Evolutionary conservation across 2,329 filamentous ascomycete genomes (phyloP), one percentile per base, ranked within the genome.

Genomic region (Kalaharituber pfeilii): DNA sequence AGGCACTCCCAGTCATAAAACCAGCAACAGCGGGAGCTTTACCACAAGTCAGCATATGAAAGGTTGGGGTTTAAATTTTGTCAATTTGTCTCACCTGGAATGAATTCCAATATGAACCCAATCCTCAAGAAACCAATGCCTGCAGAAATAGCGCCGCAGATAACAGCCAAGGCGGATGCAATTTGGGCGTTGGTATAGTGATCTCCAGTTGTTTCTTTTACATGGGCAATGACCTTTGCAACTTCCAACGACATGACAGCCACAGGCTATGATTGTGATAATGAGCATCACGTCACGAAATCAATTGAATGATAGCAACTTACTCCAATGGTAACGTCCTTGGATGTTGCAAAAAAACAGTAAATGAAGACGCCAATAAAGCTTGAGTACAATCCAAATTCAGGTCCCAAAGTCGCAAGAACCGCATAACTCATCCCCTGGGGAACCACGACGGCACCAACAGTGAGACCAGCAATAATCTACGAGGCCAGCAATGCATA

Each of bases 91-190:
- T 26, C 27, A 60, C 58, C 58, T 0, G 74, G 72, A 51, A 77
- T 76, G 53, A 76, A 70, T 64, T 77, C 74, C 57, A 77, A 70
- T 29, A 77, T 64, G 71, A 73, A 77, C 33, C 74, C 74, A 4
- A 75, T 66, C 26, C 74, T 70, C n/a, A 68, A 64, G 1, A 77
- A 66, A 1, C 74, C 74, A 22, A 76, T 64, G 61, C 71, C 71
- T 29, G 71, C 65, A n/a, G 76, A 70, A 28, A 76, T 71, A 45
- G 68, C 65, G 7, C 74, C 74, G 11, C 71, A 65, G 20, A 77
- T 69, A 50, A 76, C 62, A 52, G 73, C 69, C 8, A 76, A 65
- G 0, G 70, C 71, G 4, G 71, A 72, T 11, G 73, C 73, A 50
- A 75, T 67, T 52, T 72, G 64, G 29, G 72, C 70, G 7, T 69